Percentiles rank a stretch among this genome's conserved stretches.
Evolutionary conservation across 495 filamentous ascomycete genomes (phyloP).

Genomic region (Echria macrotheca): DNA sequence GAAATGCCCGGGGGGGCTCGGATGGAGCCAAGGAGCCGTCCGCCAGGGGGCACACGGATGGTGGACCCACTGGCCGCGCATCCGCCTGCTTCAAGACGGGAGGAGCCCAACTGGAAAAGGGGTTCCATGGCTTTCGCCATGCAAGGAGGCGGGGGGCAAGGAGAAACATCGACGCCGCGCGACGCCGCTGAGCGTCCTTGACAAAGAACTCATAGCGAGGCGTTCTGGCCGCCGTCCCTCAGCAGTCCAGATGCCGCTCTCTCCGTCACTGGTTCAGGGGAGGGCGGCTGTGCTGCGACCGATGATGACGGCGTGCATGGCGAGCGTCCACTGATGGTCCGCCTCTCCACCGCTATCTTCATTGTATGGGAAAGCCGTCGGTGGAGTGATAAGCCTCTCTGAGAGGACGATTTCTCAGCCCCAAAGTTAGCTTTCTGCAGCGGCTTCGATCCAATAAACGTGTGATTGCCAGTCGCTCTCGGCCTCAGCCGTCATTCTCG

Average conservation of each 20-base stretch:
- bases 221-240: not conserved
- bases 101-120: constrained; percentile 2
- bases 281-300: not conserved
- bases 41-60: constrained; percentile 11
- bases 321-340: not conserved
- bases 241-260: not conserved
- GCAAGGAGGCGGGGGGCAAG: constrained; percentile 7
- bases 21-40: constrained; percentile 10
- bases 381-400: not conserved
- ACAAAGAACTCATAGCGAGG: not conserved
- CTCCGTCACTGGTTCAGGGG: not conserved
- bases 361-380: not conserved
- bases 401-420: not conserved
- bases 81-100: constrained; percentile 1
- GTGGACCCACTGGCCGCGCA: constrained; percentile 4
- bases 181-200: not conserved
- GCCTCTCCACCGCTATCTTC: constrained; percentile 8
- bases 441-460: not conserved
- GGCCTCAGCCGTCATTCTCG: not conserved
- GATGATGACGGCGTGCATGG: too few relatives aligned
- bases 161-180: not conserved
- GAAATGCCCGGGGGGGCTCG: too few relatives aligned
- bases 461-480: not conserved
- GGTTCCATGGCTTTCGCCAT: not conserved
- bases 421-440: not conserved